A percentile compares a stretch with the other conserved stretches of the same genome.
Conservation (phyloP, 140 eudicot species). For the Stevia rebaudiana region DNA sequence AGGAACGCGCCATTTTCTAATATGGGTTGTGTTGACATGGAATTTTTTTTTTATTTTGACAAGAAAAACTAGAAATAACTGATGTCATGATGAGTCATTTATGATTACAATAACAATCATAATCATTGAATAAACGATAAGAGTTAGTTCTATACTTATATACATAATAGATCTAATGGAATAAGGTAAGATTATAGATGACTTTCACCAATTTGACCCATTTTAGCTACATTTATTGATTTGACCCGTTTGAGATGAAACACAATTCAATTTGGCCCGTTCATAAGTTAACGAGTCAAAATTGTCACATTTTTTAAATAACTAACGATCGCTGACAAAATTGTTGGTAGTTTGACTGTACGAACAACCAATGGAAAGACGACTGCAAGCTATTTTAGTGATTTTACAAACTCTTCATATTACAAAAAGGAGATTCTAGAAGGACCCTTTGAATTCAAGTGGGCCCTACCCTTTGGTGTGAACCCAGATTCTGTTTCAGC, state of each 20-base stretch:
- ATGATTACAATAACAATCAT: background rate
- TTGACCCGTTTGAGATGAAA: conserved; percentile 7
- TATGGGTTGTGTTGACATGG: background rate
- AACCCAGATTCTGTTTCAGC: conserved; percentile 38
- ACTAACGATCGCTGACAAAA: background rate
- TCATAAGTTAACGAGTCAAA: background rate
- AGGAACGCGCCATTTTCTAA: background rate
- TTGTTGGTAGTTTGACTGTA: conserved; percentile 27
- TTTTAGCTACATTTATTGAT: background rate
- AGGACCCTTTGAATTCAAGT: conserved; percentile 31
- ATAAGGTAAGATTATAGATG: background rate
- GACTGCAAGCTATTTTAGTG: conserved; percentile 15
- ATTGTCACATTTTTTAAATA: background rate
- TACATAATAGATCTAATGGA: too few species aligned
- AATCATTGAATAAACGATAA: background rate
- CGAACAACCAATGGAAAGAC: conserved; percentile 32
- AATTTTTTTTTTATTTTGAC: background rate
- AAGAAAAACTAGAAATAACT: background rate
- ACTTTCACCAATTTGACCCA: background rate
- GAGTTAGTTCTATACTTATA: too few species aligned
- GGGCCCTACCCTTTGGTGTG: conserved; percentile 33
- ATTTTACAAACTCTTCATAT: conserved; percentile 9
- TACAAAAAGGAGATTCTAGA: conserved; percentile 27
- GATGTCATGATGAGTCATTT: background rate
- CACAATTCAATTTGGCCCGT: background rate